Percentiles rank a stretch among this genome's conserved stretches.
Conservation (phyloP, 2,329 filamentous ascomycete species). For the Dothiorella sarmentorum region DNA sequence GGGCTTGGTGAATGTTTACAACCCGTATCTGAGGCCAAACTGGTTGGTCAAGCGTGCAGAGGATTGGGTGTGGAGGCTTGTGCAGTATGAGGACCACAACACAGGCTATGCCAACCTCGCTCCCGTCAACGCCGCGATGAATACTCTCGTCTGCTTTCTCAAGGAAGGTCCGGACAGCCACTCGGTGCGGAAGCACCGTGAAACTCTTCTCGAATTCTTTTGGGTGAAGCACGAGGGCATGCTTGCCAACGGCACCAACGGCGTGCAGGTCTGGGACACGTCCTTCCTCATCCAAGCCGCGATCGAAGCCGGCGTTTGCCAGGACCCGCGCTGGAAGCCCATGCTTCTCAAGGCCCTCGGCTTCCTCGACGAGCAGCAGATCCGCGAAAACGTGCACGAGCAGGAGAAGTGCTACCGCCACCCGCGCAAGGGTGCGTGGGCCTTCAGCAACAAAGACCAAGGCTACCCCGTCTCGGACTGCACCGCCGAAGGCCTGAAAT, state of each 20-base stretch:
- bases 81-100: constrained; percentile 90
- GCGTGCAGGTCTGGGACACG: constrained; percentile 98
- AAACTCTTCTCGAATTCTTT: constrained; percentile 78
- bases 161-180: constrained; percentile 72
- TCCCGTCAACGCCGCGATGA: constrained; percentile 87
- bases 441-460: constrained; percentile 87
- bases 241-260: constrained; percentile 93
- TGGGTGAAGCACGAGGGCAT: constrained; percentile 93
- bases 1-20: constrained; percentile 74
- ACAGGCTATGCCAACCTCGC: constrained; percentile 83
- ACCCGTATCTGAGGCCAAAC: constrained; percentile 68
- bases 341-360: constrained; percentile 80
- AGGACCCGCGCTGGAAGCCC: constrained; percentile 70
- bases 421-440: constrained; percentile 88
- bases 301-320: constrained; percentile 73
- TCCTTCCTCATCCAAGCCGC: constrained; percentile 82
- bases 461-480: constrained; percentile 96
- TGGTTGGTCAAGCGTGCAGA: constrained; percentile 69
- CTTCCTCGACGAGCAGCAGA: constrained; percentile 89
- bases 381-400: constrained; percentile 75
- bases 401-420: constrained; percentile 84
- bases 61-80: constrained; percentile 74
- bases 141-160: constrained; percentile 81
- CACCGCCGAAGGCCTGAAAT: constrained; percentile 84
- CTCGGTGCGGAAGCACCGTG: constrained; percentile 71